These are phyloP conservation scores for Pseudogymnoascus sp. DNA, from an alignment of 2,329 filamentous ascomycete species.

Conservation along the genomic window DNA sequence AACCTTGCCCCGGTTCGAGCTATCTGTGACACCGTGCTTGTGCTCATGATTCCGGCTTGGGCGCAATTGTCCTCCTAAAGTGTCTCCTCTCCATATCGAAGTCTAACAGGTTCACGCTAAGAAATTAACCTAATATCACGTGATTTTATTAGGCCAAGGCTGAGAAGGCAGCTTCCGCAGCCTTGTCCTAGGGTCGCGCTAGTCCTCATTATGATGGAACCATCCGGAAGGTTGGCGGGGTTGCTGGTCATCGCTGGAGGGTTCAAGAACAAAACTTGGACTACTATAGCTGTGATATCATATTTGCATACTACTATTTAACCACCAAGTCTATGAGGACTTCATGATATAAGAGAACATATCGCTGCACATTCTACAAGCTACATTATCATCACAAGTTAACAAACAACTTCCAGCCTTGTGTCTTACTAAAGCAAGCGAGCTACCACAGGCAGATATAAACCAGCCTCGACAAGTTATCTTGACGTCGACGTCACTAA, in stretches of 20 bases:
- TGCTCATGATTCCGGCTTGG: background rate
- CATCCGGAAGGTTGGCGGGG: conserved; percentile 6
- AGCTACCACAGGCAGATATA: background rate
- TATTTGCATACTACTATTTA: background rate
- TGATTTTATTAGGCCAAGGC: background rate
- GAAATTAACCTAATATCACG: background rate
- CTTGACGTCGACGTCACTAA: background rate
- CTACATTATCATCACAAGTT: no score
- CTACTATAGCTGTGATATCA: background rate
- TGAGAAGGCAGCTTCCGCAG: background rate
- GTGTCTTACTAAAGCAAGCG: background rate
- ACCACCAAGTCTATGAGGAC: no score
- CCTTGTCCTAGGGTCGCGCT: background rate
- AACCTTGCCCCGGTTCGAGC: background rate
- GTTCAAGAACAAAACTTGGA: background rate
- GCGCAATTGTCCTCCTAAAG: conserved; percentile 11
- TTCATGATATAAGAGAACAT: background rate
- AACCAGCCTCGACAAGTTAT: background rate
- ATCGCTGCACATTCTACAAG: background rate
- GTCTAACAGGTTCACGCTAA: conserved; percentile 3
- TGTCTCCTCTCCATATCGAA: conserved; percentile 11
- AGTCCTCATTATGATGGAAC: background rate
- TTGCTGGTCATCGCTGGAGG: background rate
- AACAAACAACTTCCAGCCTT: background rate
- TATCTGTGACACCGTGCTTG: conserved; percentile 8